These are phyloP conservation scores for Phaeolepiota aurea DNA, from an alignment of 768 basidiomycete genomes.

Conservation along the genomic window DNA sequence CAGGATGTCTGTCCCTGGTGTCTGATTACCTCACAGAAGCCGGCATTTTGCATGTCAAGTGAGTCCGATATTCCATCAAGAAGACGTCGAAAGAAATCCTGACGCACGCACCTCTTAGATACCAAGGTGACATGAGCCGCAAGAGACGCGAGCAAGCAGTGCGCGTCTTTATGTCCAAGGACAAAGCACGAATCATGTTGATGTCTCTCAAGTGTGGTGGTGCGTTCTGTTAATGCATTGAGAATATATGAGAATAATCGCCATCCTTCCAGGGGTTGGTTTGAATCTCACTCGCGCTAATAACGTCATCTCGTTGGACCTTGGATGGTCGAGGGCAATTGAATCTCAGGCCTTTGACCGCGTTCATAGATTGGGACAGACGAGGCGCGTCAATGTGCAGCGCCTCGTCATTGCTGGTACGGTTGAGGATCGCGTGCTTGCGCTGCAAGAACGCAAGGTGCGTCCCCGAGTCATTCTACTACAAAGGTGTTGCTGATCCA, in stretches of 20 bases:
- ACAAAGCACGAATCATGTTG: slow-evolving; percentile 50
- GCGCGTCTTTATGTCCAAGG: slow-evolving; percentile 50
- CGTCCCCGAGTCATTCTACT: slow-evolving; percentile 3
- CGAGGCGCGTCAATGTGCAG: slow-evolving; percentile 38
- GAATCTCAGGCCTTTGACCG: slow-evolving; percentile 57
- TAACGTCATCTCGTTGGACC: slow-evolving; percentile 55
- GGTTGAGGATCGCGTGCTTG: slow-evolving; percentile 64
- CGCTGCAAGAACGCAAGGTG: slow-evolving; percentile 54
- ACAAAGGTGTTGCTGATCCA: slow-evolving; percentile 1
- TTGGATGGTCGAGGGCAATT: slow-evolving; percentile 57
- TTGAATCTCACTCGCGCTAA: slow-evolving; percentile 57
- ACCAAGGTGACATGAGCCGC: slow-evolving; percentile 54
- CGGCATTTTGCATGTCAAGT: slow-evolving; percentile 49
- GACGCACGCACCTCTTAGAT: slow-evolving; percentile 21
- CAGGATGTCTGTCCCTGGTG: slow-evolving; percentile 53
- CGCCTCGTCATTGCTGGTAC: slow-evolving; percentile 52
- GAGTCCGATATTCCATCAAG: too few relatives aligned
- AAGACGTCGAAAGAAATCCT: too few relatives aligned
- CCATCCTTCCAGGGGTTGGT: slow-evolving; percentile 36
- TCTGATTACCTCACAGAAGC: slow-evolving; percentile 50
- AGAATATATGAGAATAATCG: too few relatives aligned
- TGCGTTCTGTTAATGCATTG: too few relatives aligned
- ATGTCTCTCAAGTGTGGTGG: slow-evolving; percentile 62
- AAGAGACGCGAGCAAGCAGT: slow-evolving; percentile 45
- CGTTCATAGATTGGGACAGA: slow-evolving; percentile 52